Evolutionary conservation across 805 yeast species (phyloP), one percentile per base, ranked within the genome.

Genomic region (Starmera pachycereana): DNA sequence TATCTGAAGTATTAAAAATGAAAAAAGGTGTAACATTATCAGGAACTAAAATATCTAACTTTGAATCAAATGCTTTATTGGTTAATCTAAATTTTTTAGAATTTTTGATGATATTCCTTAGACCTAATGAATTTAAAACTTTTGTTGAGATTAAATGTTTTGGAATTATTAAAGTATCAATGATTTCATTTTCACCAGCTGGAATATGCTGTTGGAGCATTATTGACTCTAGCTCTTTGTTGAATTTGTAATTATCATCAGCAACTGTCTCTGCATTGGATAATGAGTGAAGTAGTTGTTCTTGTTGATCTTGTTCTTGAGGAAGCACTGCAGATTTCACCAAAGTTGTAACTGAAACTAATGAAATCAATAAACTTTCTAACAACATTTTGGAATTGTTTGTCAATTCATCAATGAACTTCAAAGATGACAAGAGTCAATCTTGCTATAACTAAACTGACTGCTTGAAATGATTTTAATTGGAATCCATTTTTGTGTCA

Each of bases 1-100:
- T 37, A 27, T 49, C 50, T 4, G 56, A 48, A 6, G 64, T 53
- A 41, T 68, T 66, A 53, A 68, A 67, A 12, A 70, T 33, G 45
- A 70, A 67, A 33, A 66, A 47, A 2, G 58, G 62, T 19, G 53
- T 54, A 8, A 65, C 52, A 18, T 50, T 55, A 28, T 54, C 45
- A 0, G 74, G 74, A 3, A 69, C 41, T 16, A 49, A 48, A 10
- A 60, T 42, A 4, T 44, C 45, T 37, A 39, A 43, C 19, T 40
- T 47, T 36, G 40, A 39, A 29, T 36, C 40, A 37, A 35, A 50
- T n/a, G 16, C 22, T 27, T 43, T 33, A 50, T 44, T 47, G 12
- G 32, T 32, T 28, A 50, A 37, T 29, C 38, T 42, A 19, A 57
- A 39, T 12, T 49, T 40, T 12, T 54, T 61, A 32, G 57, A 46